Evolutionary conservation across 2,329 filamentous ascomycete species (phyloP).

Genomic region (Colletotrichum lini): DNA sequence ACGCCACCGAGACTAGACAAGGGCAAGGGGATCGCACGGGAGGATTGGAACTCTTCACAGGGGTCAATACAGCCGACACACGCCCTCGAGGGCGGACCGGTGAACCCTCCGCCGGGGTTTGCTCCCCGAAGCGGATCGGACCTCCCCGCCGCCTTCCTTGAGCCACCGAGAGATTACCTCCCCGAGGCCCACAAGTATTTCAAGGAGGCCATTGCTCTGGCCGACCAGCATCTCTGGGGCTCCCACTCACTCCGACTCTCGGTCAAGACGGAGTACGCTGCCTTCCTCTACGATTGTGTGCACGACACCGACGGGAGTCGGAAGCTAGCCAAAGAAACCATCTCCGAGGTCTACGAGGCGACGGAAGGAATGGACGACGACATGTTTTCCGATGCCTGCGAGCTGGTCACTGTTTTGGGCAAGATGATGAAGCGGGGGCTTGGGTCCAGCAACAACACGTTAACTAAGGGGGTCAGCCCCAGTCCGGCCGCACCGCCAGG

Average conservation of each 20-base stretch:
- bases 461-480: constrained; percentile 52
- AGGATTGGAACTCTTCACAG: constrained; percentile 59
- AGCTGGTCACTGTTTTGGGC: constrained; percentile 87
- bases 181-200: constrained; percentile 88
- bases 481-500: constrained; percentile 46
- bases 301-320: constrained; percentile 85
- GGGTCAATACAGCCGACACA: constrained; percentile 65
- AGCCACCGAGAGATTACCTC: constrained; percentile 85
- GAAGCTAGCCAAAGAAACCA: constrained; percentile 83
- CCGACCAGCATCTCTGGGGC: constrained; percentile 83
- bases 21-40: constrained; percentile 63
- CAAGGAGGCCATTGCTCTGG: constrained; percentile 79
- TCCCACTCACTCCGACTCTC: constrained; percentile 92
- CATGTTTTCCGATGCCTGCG: constrained; percentile 92
- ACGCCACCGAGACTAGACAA: constrained; percentile 59
- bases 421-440: constrained; percentile 88
- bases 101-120: constrained; percentile 71
- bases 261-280: constrained; percentile 91
- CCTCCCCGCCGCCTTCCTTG: constrained; percentile 72
- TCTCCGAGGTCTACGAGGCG: constrained; percentile 91
- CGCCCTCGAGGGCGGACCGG: constrained; percentile 70
- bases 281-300: constrained; percentile 93
- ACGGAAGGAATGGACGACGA: constrained; percentile 95
- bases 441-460: constrained; percentile 53
- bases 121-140: constrained; percentile 52